Conservation (phyloP, 1,284 basidiomycete genomes). For the Salmacisia buchloeana region DNA sequence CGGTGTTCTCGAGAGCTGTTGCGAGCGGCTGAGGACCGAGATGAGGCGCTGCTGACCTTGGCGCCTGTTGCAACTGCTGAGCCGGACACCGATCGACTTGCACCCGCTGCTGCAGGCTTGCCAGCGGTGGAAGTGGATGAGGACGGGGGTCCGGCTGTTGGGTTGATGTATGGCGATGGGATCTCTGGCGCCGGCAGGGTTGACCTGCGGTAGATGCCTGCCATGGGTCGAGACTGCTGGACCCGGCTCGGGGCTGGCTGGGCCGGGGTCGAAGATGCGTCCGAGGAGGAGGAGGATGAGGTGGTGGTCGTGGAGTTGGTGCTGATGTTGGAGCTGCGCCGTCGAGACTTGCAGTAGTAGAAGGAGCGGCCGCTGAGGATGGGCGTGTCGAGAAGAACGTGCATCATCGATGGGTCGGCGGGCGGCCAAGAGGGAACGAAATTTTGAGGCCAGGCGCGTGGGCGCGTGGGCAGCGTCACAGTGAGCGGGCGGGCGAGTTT, state of each 20-base stretch:
- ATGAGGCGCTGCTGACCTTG: neutral
- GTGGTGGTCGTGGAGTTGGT: neutral
- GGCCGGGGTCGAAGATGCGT: neutral
- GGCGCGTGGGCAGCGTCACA: too few species aligned
- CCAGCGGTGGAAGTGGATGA: neutral
- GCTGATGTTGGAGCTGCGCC: neutral
- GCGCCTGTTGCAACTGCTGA: too few species aligned
- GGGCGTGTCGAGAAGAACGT: neutral
- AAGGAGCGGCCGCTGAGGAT: neutral
- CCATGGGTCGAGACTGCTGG: neutral
- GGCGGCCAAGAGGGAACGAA: too few species aligned
- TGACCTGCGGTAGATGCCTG: conserved; percentile 8
- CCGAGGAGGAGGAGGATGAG: neutral
- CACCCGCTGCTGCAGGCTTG: neutral
- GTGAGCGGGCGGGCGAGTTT: too few species aligned
- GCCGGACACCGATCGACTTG: too few species aligned
- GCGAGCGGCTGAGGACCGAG: neutral
- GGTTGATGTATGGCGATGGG: neutral
- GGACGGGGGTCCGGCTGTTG: neutral
- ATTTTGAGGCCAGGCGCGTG: too few species aligned
- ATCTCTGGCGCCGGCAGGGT: neutral
- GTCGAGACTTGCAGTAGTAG: neutral
- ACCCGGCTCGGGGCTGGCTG: neutral
- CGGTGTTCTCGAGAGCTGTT: neutral
- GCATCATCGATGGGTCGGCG: too few species aligned